phyloP scores from a whole-genome alignment of 306 rosid genomes.

The Acacia melanoxylon region DNA sequence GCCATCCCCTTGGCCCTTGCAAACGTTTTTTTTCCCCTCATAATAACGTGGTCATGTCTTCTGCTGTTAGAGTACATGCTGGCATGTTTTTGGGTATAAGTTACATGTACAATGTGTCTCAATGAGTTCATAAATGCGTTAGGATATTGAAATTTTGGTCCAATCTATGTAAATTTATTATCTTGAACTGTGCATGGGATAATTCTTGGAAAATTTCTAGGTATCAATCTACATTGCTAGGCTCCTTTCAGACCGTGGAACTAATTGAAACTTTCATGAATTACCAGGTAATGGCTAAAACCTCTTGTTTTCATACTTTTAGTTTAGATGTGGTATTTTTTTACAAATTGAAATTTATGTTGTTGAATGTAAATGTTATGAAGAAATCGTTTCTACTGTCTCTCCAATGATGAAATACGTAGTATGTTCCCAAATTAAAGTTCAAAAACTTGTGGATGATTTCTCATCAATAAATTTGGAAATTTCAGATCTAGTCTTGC shows the following conservation, averaged over 20 bases:
- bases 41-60: neutral
- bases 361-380: slow-evolving; percentile 6
- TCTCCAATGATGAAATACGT: neutral
- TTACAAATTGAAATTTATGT: neutral
- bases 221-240: slow-evolving; percentile 94
- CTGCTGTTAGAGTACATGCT: neutral
- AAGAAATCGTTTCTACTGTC: neutral
- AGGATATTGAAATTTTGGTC: neutral
- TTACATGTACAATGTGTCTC: neutral
- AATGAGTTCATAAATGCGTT: neutral
- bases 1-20: neutral
- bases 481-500: slow-evolving; percentile 3
- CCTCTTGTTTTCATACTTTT: neutral
- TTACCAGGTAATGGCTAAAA: slow-evolving; percentile 67
- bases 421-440: neutral
- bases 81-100: slow-evolving; percentile 1
- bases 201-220: slow-evolving; percentile 44
- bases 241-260: slow-evolving; percentile 92
- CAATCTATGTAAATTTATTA: slow-evolving; percentile 7
- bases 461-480: slow-evolving; percentile 1
- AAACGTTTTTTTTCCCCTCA: neutral
- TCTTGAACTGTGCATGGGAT: neutral
- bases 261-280: slow-evolving; percentile 96
- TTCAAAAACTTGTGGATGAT: neutral
- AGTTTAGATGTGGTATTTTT: neutral